Conservation (phyloP, 345 rosid genomes). For the Euphorbia peplus region DNA sequence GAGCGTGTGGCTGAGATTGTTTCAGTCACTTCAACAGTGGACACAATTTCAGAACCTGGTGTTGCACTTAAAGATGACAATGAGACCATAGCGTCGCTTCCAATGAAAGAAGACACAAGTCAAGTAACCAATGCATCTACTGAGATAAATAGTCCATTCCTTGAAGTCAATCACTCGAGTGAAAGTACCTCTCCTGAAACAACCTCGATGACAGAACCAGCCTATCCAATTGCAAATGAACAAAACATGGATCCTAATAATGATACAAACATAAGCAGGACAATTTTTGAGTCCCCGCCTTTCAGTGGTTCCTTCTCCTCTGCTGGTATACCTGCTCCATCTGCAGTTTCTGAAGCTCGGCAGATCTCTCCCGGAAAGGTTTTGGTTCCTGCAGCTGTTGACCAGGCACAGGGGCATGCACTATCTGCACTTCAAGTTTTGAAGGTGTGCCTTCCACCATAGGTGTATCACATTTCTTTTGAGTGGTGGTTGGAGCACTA, state of each 20-base stretch:
- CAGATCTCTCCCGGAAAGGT: slow-evolving; percentile 71
- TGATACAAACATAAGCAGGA: slow-evolving; percentile 29
- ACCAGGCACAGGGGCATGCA: slow-evolving; percentile 92
- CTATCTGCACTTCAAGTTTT: slow-evolving; percentile 75
- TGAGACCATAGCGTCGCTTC: slow-evolving; percentile 22
- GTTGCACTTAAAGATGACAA: slow-evolving; percentile 26
- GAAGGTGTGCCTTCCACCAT: slow-evolving; percentile 47
- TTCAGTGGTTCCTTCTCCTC: slow-evolving; percentile 40
- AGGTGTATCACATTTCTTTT: not conserved
- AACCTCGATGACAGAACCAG: slow-evolving; percentile 34
- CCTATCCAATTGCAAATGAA: slow-evolving; percentile 32
- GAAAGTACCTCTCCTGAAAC: slow-evolving; percentile 34
- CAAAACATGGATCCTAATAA: slow-evolving; percentile 27
- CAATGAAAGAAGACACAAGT: slow-evolving; percentile 36
- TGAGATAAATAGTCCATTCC: slow-evolving; percentile 33
- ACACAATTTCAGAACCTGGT: slow-evolving; percentile 34
- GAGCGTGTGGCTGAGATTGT: slow-evolving; percentile 27
- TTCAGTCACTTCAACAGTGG: slow-evolving; percentile 38
- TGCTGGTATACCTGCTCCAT: slow-evolving; percentile 90
- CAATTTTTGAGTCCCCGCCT: slow-evolving; percentile 34
- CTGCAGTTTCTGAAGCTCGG: slow-evolving; percentile 55
- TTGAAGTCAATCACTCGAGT: slow-evolving; percentile 34
- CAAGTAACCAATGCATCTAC: slow-evolving; percentile 27
- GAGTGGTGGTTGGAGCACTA: not conserved
- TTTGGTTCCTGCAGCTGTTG: slow-evolving; percentile 72